phyloP scores from a whole-genome alignment of 345 rosid species.

The Litchi chinensis region DNA sequence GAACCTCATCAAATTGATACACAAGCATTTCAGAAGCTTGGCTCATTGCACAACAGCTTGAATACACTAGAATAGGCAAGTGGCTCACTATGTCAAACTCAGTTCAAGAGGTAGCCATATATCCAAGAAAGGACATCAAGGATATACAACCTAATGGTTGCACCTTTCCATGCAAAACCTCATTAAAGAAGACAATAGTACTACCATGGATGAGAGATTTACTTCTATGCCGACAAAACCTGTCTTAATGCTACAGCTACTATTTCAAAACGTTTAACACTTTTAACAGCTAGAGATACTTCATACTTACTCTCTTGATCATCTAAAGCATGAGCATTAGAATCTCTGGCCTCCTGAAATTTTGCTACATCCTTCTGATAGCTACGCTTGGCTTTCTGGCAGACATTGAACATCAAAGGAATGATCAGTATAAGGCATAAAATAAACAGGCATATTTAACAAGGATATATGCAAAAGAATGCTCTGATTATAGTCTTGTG shows the following conservation, averaged over 20 bases:
- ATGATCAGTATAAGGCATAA: not conserved
- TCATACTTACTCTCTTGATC: constrained; percentile 56
- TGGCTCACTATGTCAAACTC: not conserved
- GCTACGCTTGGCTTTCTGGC: constrained; percentile 90
- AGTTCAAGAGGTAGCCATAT: constrained; percentile 9
- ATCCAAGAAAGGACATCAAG: not conserved
- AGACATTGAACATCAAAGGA: constrained; percentile 10
- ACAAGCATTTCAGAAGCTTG: constrained; percentile 3
- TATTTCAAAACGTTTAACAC: not conserved
- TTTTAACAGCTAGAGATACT: constrained; percentile 1
- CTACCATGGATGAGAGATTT: not conserved
- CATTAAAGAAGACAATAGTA: not conserved
- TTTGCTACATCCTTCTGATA: constrained; percentile 87
- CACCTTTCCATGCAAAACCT: not conserved
- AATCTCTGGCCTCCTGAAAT: constrained; percentile 62
- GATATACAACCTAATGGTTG: constrained; percentile 2
- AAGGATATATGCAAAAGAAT: not conserved
- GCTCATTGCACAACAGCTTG: not conserved
- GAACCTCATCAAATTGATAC: not conserved
- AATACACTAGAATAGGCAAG: not conserved
- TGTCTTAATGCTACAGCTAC: constrained; percentile 2
- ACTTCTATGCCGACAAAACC: constrained; percentile 1
- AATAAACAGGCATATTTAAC: not conserved
- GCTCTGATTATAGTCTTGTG: not conserved
- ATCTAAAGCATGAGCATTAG: constrained; percentile 45